phyloP scores from a whole-genome alignment of 352 stramenopile genomes.

The Phytophthora tentaculata region DNA sequence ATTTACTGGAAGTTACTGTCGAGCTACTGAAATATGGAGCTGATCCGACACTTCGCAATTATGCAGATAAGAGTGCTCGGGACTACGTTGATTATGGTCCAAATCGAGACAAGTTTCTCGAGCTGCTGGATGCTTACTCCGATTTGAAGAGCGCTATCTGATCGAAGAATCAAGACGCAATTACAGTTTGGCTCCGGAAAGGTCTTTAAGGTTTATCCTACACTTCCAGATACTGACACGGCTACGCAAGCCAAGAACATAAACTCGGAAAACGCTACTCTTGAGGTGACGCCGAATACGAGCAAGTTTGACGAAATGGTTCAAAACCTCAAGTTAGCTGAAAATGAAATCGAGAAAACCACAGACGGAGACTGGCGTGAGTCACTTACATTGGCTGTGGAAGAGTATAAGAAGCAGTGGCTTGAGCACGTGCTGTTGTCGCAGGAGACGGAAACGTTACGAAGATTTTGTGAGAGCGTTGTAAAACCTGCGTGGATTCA shows the following conservation, averaged over 20 bases:
- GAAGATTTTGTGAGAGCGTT: conserved; percentile 1
- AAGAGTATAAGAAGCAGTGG: conserved; percentile 4
- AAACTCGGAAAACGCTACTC: neutral
- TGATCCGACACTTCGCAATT: neutral
- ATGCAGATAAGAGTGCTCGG: neutral
- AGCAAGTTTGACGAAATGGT: conserved; percentile 7
- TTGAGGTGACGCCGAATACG: neutral
- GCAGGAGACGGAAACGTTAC: neutral
- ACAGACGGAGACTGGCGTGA: neutral
- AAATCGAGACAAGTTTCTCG: conserved; percentile 2
- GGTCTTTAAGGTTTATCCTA: neutral
- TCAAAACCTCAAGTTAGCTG: neutral
- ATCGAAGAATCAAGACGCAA: conserved; percentile 6
- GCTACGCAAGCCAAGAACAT: conserved; percentile 1
- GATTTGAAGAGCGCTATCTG: conserved; percentile 1
- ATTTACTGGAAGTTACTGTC: conserved; percentile 6
- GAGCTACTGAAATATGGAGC: conserved; percentile 8
- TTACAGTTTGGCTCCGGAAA: neutral
- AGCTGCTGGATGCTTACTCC: neutral
- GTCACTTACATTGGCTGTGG: neutral
- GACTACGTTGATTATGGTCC: neutral
- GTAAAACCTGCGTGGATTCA: conserved; percentile 6
- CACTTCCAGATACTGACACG: conserved; percentile 1
- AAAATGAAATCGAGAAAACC: conserved; percentile 1
- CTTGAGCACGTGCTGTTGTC: conserved; percentile 2